Percentiles rank a stretch among this genome's conserved stretches.
Conservation (phyloP, 768 basidiomycete species). For the Pulveroboletus frians region DNA sequence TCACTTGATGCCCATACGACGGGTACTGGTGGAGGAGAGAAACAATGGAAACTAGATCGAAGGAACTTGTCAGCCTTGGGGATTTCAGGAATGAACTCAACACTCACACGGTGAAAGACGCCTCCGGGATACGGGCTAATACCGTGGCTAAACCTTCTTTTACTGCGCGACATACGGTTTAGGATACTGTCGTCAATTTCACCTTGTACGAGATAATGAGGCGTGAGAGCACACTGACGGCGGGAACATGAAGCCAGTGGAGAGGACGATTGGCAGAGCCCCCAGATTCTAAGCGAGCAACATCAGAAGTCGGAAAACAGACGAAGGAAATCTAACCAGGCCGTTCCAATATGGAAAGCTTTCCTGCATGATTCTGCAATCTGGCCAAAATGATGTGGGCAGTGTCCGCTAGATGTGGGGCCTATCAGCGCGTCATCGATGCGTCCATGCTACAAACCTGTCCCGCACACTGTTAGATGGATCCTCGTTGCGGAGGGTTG, state of each 20-base stretch:
- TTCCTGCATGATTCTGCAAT: no score
- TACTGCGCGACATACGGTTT: constrained; percentile 44
- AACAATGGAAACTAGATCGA: constrained; percentile 68
- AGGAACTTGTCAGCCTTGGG: not conserved
- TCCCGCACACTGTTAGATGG: no score
- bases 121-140: constrained; percentile 87
- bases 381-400: no score
- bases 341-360: no score
- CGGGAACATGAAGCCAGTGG: constrained; percentile 71
- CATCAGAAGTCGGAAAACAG: no score
- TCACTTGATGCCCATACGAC: constrained; percentile 71
- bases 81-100: not conserved
- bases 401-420: no score
- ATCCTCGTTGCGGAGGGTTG: no score
- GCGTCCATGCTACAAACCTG: no score
- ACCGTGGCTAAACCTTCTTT: constrained; percentile 75
- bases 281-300: no score
- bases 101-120: constrained; percentile 75
- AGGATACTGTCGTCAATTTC: constrained; percentile 6
- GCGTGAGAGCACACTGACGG: constrained; percentile 42
- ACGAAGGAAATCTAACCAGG: no score
- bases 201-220: not conserved
- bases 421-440: no score
- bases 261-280: no score
- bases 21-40: constrained; percentile 55